Percentiles rank a stretch among this genome's conserved stretches.
Conservation (phyloP, 441 rosid species). For the Syzygium syzygioides region DNA sequence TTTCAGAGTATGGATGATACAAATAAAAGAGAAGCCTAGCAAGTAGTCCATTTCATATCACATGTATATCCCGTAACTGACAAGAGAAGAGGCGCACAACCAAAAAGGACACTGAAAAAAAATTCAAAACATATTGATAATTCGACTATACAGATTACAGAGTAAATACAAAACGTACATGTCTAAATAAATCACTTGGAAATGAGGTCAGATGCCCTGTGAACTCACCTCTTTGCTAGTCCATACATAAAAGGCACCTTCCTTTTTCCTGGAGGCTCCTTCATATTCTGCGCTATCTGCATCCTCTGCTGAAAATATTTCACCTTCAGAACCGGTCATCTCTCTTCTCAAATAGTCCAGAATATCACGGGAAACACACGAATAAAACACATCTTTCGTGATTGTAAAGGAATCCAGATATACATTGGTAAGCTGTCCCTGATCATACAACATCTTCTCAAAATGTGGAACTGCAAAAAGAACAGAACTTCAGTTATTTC, state of each 20-base stretch:
- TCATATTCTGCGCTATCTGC: conserved; percentile 86
- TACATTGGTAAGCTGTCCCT: conserved; percentile 80
- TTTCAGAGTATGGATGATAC: neutral
- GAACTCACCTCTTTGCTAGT: conserved; percentile 51
- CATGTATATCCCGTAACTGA: neutral
- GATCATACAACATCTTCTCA: conserved; percentile 97
- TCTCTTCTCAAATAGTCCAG: conserved; percentile 94
- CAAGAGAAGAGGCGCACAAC: neutral
- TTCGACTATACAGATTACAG: neutral
- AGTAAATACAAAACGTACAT: neutral
- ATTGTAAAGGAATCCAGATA: conserved; percentile 78
- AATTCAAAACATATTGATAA: neutral
- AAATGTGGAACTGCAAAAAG: conserved; percentile 88
- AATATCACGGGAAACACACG: conserved; percentile 56
- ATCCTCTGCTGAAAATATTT: conserved; percentile 93
- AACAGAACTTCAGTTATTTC: neutral
- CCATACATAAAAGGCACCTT: conserved; percentile 95
- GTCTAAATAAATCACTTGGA: neutral
- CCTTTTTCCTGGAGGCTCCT: conserved; percentile 58
- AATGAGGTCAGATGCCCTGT: neutral
- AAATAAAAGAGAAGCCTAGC: neutral
- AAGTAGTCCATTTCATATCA: neutral
- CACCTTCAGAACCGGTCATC: conserved; percentile 82
- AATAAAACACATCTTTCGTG: conserved; percentile 57
- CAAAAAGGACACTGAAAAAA: neutral